Base-by-base conservation (phyloP, 371 early-diverging fungal genomes). In the Mortierella sp. region DNA sequence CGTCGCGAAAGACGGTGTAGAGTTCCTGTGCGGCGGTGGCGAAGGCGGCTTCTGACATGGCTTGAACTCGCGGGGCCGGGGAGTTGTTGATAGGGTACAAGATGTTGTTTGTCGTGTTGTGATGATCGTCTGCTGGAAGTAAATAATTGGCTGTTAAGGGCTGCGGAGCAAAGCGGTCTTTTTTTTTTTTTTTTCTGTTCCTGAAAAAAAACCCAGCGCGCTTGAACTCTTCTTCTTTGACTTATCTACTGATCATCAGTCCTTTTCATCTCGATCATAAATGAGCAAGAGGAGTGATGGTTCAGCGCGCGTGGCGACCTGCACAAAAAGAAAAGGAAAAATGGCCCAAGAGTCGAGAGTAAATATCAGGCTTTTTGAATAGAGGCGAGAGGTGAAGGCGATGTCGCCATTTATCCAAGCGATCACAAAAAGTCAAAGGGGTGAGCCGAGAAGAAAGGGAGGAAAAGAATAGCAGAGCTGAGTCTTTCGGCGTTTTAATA, bases 1-100 rank as follows among this genome's bases (percentile, higher is more conserved):
- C 73, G 59, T 28, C n/a, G 24, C 70, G 74, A 43, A 73, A 82
- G 24, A 24, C 43, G 4, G 14, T 48, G 74, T 73, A 76, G 34
- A 82, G 64, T 0, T 72, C 76, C 48, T 55, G 74, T 43, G 55
- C 57, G 53, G n/a, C n/a, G n/a, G n/a, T n/a, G n/a, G n/a, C n/a
- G n/a, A n/a, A n/a, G n/a, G n/a, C n/a, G n/a, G 59, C 59, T 28
- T 28, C 67, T 37, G 77, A 57, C 74, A 74, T 77, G 40, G n/a
- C 21, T n/a, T 14, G 26, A 31, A n/a, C 48, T 46, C 40, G 26
- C 51, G 4, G 72, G 48, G 28, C 2, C 3, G 69, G 46, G 3
- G 21, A 24, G 57, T 11, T 31, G 31, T 19, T 14, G 11, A 44
- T 9, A 50, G 50, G 21, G 50, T n/a, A n/a, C n/a, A n/a, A n/a